Evolutionary conservation across 306 rosid genomes (phyloP).

Genomic region (Begonia loranthoides): DNA sequence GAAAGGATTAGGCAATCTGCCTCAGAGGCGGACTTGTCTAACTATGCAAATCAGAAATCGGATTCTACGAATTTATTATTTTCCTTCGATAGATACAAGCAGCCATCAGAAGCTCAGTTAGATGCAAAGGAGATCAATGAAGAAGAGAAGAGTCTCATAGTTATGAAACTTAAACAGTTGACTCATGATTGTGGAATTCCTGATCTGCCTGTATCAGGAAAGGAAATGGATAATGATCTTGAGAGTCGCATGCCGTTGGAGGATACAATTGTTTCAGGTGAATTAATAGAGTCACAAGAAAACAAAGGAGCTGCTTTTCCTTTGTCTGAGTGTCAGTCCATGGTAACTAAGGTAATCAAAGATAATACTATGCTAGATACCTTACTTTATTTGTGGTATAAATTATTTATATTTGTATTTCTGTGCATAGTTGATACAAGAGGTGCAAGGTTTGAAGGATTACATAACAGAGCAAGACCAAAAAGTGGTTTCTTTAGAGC

Average conservation of each 20-base stretch:
- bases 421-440: conserved; percentile 32
- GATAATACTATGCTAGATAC: background rate
- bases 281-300: conserved; percentile 15
- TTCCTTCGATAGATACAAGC: conserved; percentile 20
- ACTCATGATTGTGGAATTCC: conserved; percentile 18
- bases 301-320: conserved; percentile 16
- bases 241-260: conserved; percentile 2
- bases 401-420: conserved; percentile 2
- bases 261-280: background rate
- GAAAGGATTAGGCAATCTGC: conserved; percentile 12
- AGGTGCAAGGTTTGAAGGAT: conserved; percentile 31
- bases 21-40: conserved; percentile 9
- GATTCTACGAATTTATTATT: conserved; percentile 20
- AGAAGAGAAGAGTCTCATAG: conserved; percentile 26
- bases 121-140: conserved; percentile 17
- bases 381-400: background rate
- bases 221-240: conserved; percentile 3
- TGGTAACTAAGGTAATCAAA: conserved; percentile 25
- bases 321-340: conserved; percentile 13
- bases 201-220: conserved; percentile 9
- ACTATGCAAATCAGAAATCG: conserved; percentile 12
- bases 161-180: conserved; percentile 40
- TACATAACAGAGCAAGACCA: conserved; percentile 22
- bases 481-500: conserved; percentile 30
- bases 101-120: conserved; percentile 18